Base-by-base conservation (phyloP, 2,329 filamentous ascomycete genomes). In the Colletotrichum siamense region DNA sequence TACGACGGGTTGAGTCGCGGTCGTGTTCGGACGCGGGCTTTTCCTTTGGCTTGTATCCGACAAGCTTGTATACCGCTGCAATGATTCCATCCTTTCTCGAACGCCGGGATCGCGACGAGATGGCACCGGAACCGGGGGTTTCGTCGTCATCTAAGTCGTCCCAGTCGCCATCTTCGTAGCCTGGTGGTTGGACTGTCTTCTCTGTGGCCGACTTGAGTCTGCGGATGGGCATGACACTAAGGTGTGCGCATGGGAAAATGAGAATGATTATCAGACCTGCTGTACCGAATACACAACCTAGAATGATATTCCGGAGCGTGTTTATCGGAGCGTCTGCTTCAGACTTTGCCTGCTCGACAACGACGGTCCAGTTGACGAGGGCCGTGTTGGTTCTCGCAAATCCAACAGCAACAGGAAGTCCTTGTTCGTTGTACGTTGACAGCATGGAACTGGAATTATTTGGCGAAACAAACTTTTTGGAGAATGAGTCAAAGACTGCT, bases 231-330 rank as follows among this genome's bases (percentile, higher is more conserved):
- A 93, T 88, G 63, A 97, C 95, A 65, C 94, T 94, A 76, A 94
- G 91, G 82, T 98, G 96, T 2, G 96, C 95, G 49, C 96, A 92
- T 0, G 96, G 95, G 49, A 96, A 90, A 4, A 95, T 89, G 3
- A 98, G 83, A 10, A 98, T 77, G 5, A 96, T 82, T 68, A 98
- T 91, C 6, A 94, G 88, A 0, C 94, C 96, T 15, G 93, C 90
- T 0, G 95, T 96, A 1, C 94, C 95, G 82, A 98, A 98, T 0
- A 98, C 94, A 77, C 95, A 98, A 7, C 92, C 95, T 3, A 98
- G 85, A 3, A 98, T 90, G 67, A 98, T 95, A 64, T 94, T 93
- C 24, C 95, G 92, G n/a, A 98, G 88, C 24, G 92, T 92, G 32
- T 88, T 85, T 73, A 98, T 96, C 0, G 96, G 94, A 9, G 89